Conservation (phyloP, 345 rosid species). For the Eucalyptus decipiens region DNA sequence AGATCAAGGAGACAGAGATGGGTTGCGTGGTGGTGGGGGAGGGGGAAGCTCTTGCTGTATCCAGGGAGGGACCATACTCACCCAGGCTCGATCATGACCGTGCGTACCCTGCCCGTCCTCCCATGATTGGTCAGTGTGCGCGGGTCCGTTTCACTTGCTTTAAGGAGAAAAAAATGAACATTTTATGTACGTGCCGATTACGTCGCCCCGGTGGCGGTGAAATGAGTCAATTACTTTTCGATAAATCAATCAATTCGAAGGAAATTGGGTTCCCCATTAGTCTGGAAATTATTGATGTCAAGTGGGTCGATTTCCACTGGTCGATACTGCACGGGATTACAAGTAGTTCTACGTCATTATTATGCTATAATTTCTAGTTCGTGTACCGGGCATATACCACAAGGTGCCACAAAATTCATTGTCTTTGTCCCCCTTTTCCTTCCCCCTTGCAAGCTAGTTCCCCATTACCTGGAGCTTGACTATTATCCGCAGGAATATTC, state of each 20-base stretch:
- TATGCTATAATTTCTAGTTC: neutral
- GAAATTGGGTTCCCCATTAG: neutral
- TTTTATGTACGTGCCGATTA: neutral
- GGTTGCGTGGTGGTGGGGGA: neutral
- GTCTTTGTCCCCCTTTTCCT: neutral
- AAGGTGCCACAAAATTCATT: neutral
- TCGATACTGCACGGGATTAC: neutral
- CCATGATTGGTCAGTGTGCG: fast-evolving
- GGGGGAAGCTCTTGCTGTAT: neutral
- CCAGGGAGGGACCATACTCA: neutral
- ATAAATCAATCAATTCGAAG: neutral
- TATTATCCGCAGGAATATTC: neutral
- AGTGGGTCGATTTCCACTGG: fast-evolving
- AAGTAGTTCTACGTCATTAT: neutral
- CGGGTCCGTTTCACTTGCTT: neutral
- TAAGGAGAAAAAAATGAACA: neutral
- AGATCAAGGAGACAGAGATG: neutral
- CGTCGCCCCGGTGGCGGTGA: neutral
- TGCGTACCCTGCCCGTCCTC: neutral
- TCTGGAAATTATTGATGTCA: neutral
- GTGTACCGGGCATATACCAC: fast-evolving
- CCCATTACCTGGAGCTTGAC: neutral
- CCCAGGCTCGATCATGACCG: neutral
- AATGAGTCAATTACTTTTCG: neutral
- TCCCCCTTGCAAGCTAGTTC: neutral